These are phyloP conservation scores for Arctium lappa DNA, from an alignment of 129 eudicot species.

Conservation along the genomic window DNA sequence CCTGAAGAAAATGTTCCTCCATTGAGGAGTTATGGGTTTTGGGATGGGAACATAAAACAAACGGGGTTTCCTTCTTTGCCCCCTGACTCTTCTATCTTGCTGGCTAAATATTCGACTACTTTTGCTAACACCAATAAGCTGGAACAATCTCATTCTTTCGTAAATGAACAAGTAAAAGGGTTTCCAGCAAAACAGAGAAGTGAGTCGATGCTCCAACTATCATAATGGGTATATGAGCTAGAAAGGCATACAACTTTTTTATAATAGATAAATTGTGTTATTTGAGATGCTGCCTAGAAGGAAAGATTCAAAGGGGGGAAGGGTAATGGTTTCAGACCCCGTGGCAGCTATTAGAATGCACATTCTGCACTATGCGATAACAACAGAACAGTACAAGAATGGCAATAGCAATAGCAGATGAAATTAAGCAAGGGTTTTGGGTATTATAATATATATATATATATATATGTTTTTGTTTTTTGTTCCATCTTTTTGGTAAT, in stretches of 20 bases:
- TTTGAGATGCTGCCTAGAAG: slow-evolving; percentile 34
- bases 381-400: slow-evolving; percentile 37
- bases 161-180: slow-evolving; percentile 27
- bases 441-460: not conserved
- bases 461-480: not conserved
- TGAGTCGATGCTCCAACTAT: slow-evolving; percentile 10
- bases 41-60: slow-evolving; percentile 68
- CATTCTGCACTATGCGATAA: slow-evolving; percentile 34
- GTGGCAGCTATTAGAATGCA: slow-evolving; percentile 89
- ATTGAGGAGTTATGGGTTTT: slow-evolving; percentile 43
- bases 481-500: not conserved
- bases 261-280: slow-evolving; percentile 33
- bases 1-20: slow-evolving; percentile 44
- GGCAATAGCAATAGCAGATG: not conserved
- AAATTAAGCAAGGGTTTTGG: not conserved
- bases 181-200: slow-evolving; percentile 38
- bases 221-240: slow-evolving; percentile 14
- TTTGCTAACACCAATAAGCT: slow-evolving; percentile 45
- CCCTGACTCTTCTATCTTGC: slow-evolving; percentile 64
- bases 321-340: slow-evolving; percentile 54
- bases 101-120: slow-evolving; percentile 80
- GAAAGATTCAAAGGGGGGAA: slow-evolving; percentile 25
- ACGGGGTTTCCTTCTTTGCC: slow-evolving; percentile 36
- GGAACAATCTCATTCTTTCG: slow-evolving; percentile 26
- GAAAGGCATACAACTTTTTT: not conserved